Conservation (phyloP, 495 filamentous ascomycete species). For the Letharia lupina region DNA sequence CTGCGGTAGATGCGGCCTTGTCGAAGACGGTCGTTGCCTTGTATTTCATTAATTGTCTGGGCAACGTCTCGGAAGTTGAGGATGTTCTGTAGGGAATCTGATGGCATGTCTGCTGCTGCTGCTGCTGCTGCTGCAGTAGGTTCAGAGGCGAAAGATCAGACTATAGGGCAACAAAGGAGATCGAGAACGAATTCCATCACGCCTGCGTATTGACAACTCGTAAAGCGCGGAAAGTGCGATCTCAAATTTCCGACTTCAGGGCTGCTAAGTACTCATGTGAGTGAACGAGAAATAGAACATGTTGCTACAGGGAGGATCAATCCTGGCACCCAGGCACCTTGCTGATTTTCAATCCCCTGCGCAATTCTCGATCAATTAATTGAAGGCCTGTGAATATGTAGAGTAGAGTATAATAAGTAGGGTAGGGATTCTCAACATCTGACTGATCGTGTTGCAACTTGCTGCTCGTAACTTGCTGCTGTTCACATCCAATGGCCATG, state of each 20-base stretch:
- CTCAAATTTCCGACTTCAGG: not conserved
- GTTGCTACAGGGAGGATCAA: too few relatives aligned
- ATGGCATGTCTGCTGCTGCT: not conserved
- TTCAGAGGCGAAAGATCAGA: not conserved
- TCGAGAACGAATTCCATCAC: not conserved
- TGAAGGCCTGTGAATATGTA: too few relatives aligned
- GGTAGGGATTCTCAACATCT: too few relatives aligned
- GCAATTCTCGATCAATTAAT: not conserved
- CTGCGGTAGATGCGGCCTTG: conserved; percentile 67
- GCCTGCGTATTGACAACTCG: not conserved
- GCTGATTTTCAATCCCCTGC: not conserved
- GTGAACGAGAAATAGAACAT: too few relatives aligned
- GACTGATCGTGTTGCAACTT: too few relatives aligned
- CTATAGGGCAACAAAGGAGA: not conserved
- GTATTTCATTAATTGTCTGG: conserved; percentile 50
- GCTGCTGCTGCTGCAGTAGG: too few relatives aligned
- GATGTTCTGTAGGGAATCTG: conserved; percentile 50
- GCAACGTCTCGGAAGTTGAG: conserved; percentile 84
- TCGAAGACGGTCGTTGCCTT: conserved; percentile 41
- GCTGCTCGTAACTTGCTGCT: too few relatives aligned
- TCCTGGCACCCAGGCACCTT: not conserved
- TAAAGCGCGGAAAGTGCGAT: not conserved
- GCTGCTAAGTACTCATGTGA: not conserved
- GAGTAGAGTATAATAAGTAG: too few relatives aligned
- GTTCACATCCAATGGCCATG: too few relatives aligned